These are phyloP conservation scores for Hemileccinum impolitum DNA, from an alignment of 768 basidiomycete species.

Conservation along the genomic window DNA sequence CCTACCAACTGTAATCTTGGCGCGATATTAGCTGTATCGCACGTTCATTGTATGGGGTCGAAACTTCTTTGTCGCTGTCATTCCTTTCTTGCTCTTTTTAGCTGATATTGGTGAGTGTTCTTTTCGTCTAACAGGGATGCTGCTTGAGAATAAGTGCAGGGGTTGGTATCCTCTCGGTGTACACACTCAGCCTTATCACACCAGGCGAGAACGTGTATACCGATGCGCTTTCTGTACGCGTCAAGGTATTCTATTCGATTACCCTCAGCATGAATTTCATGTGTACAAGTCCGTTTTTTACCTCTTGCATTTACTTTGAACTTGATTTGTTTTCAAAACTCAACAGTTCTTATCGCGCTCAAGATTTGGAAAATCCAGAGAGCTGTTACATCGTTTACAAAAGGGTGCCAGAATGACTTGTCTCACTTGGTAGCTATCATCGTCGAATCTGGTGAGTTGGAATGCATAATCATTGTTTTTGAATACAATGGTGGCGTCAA, in stretches of 20 bases:
- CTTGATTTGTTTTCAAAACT: neutral
- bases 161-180: constrained; percentile 2
- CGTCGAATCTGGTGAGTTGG: constrained; percentile 1
- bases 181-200: neutral
- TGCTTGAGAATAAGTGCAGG: neutral
- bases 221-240: neutral
- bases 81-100: neutral
- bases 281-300: neutral
- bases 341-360: constrained; percentile 1
- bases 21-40: neutral
- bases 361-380: constrained; percentile 3
- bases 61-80: neutral
- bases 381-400: neutral
- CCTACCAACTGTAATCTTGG: neutral
- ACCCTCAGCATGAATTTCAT: constrained; percentile 1
- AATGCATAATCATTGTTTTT: neutral
- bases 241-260: constrained; percentile 1
- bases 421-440: neutral
- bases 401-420: neutral
- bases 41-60: constrained; percentile 2
- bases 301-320: neutral
- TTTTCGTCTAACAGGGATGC: neutral
- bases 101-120: neutral
- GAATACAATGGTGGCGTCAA: neutral
- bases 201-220: neutral